phyloP scores from a whole-genome alignment of 75 land plant genomes.

The Chamaecyparis obtusa region DNA sequence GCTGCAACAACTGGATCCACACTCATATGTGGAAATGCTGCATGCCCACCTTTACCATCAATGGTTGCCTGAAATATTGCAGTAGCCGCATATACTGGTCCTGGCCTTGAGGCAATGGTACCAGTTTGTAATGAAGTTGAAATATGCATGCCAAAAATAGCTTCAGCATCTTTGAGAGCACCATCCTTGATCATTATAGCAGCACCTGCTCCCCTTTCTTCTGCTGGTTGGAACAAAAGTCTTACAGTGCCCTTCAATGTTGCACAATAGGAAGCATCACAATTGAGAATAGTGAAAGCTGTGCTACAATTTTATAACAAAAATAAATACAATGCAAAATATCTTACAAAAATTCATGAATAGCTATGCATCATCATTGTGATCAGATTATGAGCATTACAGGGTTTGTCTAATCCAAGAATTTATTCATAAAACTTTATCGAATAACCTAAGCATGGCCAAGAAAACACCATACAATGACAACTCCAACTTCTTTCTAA shows the following conservation, averaged over 20 bases:
- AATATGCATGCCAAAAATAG: constrained; percentile 80
- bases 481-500: background rate
- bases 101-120: constrained; percentile 39
- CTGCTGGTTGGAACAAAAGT: constrained; percentile 84
- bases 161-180: constrained; percentile 69
- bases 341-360: background rate
- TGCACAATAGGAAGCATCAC: background rate
- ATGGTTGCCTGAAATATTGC: constrained; percentile 53
- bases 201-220: constrained; percentile 85
- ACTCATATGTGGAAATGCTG: constrained; percentile 59
- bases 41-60: constrained; percentile 72
- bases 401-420: background rate
- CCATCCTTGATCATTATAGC: constrained; percentile 73
- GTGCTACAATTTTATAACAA: background rate
- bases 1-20: constrained; percentile 71
- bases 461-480: background rate
- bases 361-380: background rate
- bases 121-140: constrained; percentile 35
- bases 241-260: constrained; percentile 65
- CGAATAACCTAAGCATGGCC: background rate
- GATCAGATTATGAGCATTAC: background rate
- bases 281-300: background rate
- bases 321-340: background rate
- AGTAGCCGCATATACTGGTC: constrained; percentile 56
- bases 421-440: background rate